Conservation (phyloP, 2,329 filamentous ascomycete species). For the Pseudomassariella vexata region DNA sequence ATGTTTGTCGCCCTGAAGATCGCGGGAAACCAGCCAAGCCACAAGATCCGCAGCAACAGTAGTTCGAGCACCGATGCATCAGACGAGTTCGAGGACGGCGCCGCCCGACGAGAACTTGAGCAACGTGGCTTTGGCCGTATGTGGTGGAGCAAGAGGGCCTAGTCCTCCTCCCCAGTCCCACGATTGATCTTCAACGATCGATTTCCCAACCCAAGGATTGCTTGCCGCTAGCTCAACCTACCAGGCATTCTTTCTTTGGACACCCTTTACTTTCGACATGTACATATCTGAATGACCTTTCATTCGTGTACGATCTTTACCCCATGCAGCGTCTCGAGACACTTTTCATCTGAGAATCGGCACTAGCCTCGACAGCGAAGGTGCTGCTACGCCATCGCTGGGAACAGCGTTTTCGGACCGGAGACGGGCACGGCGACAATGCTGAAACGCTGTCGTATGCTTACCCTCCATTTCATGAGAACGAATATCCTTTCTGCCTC, state of each 20-base stretch:
- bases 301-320: no score
- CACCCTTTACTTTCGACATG: background rate
- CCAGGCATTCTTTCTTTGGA: conserved; percentile 7
- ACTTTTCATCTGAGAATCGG: conserved; percentile 20
- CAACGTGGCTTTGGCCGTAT: conserved; percentile 52
- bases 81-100: conserved; percentile 51
- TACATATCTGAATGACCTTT: no score
- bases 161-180: conserved; percentile 9
- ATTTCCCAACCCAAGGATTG: background rate
- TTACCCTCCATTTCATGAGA: conserved; percentile 13
- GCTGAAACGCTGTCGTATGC: conserved; percentile 32
- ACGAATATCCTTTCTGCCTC: background rate
- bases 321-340: conserved; percentile 19
- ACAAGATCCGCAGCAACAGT: conserved; percentile 32
- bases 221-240: conserved; percentile 5
- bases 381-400: conserved; percentile 32
- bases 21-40: conserved; percentile 47
- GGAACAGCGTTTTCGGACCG: conserved; percentile 18
- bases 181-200: conserved; percentile 24
- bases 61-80: conserved; percentile 30
- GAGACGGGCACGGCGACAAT: conserved; percentile 26
- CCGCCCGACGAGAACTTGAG: conserved; percentile 50
- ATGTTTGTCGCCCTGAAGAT: conserved; percentile 63
- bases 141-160: conserved; percentile 25
- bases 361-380: conserved; percentile 25